phyloP scores from a whole-genome alignment of 495 filamentous ascomycete genomes.

The Hypoxylon crocopeplum region DNA sequence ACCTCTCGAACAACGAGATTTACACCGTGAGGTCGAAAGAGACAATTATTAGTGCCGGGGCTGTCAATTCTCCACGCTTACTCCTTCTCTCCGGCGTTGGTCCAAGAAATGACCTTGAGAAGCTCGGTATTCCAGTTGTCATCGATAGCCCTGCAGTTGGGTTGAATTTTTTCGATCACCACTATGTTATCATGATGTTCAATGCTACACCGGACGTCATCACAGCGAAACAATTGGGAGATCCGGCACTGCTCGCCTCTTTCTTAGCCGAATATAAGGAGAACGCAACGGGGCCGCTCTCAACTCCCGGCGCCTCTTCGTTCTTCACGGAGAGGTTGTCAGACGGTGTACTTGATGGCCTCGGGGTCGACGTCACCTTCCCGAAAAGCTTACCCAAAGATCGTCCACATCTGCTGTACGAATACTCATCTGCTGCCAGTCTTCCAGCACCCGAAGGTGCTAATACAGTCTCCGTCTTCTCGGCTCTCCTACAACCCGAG shows the following conservation, averaged over 20 bases:
- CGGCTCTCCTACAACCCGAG: constrained; percentile 25
- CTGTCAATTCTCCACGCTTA: constrained; percentile 60
- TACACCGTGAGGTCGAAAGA: constrained; percentile 58
- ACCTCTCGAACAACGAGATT: constrained; percentile 51
- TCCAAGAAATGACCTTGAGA: constrained; percentile 48
- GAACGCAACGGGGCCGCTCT: constrained; percentile 20
- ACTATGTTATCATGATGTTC: constrained; percentile 39
- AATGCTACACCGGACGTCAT: constrained; percentile 21
- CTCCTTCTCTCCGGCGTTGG: constrained; percentile 66
- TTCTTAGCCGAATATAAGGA: constrained; percentile 14
- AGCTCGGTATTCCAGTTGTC: constrained; percentile 50
- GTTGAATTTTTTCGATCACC: constrained; percentile 56
- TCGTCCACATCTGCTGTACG: constrained; percentile 16
- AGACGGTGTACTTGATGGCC: constrained; percentile 14
- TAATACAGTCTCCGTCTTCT: constrained; percentile 10
- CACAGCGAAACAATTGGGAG: constrained; percentile 2
- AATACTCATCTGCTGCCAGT: constrained; percentile 1
- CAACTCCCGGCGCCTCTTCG: constrained; percentile 8
- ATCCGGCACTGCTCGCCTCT: constrained; percentile 4
- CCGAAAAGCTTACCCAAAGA: constrained; percentile 19
- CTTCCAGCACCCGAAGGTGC: constrained; percentile 1
- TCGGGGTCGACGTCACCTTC: constrained; percentile 19
- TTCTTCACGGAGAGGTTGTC: constrained; percentile 22
- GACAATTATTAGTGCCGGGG: constrained; percentile 59
- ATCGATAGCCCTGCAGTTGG: constrained; percentile 55